Conservation (phyloP, 371 early-diverging fungal genomes). For the Coemansia sp. region DNA sequence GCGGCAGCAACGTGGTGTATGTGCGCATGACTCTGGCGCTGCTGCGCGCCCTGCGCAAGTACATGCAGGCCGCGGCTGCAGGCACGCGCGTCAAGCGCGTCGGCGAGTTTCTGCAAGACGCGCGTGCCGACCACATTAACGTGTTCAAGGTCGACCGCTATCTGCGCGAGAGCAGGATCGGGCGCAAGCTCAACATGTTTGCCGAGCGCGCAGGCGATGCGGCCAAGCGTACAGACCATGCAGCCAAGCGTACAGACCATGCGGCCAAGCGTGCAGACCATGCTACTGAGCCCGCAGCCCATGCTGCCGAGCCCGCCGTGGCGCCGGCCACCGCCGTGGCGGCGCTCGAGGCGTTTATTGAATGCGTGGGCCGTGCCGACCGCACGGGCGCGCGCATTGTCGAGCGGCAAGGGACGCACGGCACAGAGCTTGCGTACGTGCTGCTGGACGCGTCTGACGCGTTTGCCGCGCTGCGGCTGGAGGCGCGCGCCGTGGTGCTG, state of each 20-base stretch:
- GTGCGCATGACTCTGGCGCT: slow-evolving; percentile 66
- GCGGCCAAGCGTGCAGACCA: too few species aligned
- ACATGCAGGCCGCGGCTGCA: slow-evolving; percentile 13
- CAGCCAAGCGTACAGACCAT: not conserved
- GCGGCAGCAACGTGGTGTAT: slow-evolving; percentile 73
- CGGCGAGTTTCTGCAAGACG: slow-evolving; percentile 70
- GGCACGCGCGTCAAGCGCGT: slow-evolving; percentile 51
- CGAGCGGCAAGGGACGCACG: slow-evolving; percentile 3
- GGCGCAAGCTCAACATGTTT: slow-evolving; percentile 61
- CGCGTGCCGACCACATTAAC: slow-evolving; percentile 81
- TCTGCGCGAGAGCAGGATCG: slow-evolving; percentile 69
- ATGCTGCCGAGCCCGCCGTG: not conserved
- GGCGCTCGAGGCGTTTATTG: slow-evolving; percentile 43
- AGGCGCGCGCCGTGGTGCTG: slow-evolving; percentile 82
- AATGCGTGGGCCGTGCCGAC: slow-evolving; percentile 37
- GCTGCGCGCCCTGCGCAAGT: slow-evolving; percentile 48
- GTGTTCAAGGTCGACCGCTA: slow-evolving; percentile 78
- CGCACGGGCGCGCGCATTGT: slow-evolving; percentile 31
- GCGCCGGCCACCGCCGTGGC: slow-evolving; percentile 41
- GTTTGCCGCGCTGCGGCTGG: slow-evolving; percentile 76
- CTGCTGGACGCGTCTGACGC: slow-evolving; percentile 83
- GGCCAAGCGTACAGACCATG: not conserved
- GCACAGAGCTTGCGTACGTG: slow-evolving; percentile 64
- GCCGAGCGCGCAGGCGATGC: slow-evolving; percentile 24
- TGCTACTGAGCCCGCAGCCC: too few species aligned